Evolutionary conservation across 441 rosid species (phyloP).

Genomic region (Mallotus repandus): DNA sequence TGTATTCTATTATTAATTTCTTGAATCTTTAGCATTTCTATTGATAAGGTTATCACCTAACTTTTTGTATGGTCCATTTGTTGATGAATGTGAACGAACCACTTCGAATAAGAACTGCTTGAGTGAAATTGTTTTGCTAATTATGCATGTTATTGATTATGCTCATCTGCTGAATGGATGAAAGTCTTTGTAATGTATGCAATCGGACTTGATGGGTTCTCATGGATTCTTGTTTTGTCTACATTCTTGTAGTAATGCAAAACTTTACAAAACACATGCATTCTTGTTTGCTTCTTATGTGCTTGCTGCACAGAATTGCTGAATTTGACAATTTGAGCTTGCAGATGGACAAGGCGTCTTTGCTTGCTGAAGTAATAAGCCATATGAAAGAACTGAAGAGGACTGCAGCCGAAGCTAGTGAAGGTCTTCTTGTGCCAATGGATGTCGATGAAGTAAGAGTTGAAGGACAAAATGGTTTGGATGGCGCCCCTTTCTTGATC

Average conservation of each 20-base stretch:
- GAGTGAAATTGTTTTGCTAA: not conserved
- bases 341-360: conserved; percentile 63
- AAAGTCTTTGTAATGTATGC: not conserved
- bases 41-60: not conserved
- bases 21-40: not conserved
- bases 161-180: not conserved
- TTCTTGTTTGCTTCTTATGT: not conserved
- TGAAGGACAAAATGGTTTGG: conserved; percentile 28
- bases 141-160: not conserved
- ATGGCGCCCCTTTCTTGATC: conserved; percentile 26
- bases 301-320: conserved; percentile 1
- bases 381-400: conserved; percentile 40
- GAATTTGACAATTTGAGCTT: conserved; percentile 12
- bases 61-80: not conserved
- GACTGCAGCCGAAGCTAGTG: conserved; percentile 34
- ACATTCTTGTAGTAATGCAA: not conserved
- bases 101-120: not conserved
- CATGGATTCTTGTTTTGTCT: not conserved
- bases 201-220: not conserved
- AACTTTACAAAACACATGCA: not conserved
- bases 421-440: conserved; percentile 41
- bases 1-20: not conserved
- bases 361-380: conserved; percentile 47
- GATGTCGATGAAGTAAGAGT: conserved; percentile 47
- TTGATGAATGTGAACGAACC: not conserved